phyloP scores from a whole-genome alignment of 306 rosid genomes.

The Fragaria nilgerrensis region DNA sequence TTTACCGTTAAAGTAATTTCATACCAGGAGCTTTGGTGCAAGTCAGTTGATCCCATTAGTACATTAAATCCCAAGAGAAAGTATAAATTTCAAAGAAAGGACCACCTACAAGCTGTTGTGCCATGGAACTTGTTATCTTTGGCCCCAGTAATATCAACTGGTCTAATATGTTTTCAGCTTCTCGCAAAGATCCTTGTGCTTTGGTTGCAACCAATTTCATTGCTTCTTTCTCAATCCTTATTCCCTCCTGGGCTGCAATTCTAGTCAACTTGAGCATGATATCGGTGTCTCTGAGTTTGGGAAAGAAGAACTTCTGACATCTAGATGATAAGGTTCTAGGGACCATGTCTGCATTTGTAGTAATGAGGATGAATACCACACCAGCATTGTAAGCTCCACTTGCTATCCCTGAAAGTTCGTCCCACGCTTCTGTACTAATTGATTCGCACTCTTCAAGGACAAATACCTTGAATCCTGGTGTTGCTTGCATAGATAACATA shows the following conservation, averaged over 20 bases:
- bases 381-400: not conserved
- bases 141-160: too few species aligned
- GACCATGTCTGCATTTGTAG: slow-evolving; percentile 11
- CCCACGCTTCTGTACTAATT: too few species aligned
- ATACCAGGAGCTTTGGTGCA: not conserved
- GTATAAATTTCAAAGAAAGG: not conserved
- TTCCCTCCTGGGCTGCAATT: not conserved
- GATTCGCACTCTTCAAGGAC: too few species aligned
- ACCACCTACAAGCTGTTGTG: too few species aligned
- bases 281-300: not conserved
- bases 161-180: too few species aligned
- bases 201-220: too few species aligned
- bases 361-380: not conserved
- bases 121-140: too few species aligned
- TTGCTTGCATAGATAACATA: too few species aligned
- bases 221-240: too few species aligned
- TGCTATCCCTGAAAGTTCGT: not conserved
- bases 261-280: slow-evolving; percentile 2
- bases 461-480: too few species aligned
- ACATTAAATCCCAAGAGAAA: not conserved
- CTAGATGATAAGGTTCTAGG: slow-evolving; percentile 2
- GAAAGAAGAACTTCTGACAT: slow-evolving; percentile 9
- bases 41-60: not conserved
- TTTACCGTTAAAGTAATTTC: not conserved
- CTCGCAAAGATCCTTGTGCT: too few species aligned